A percentile compares a stretch with the other conserved stretches of the same genome.
phyloP scores from a whole-genome alignment of 2,329 filamentous ascomycete species.

The Cryphonectria nitschkei region DNA sequence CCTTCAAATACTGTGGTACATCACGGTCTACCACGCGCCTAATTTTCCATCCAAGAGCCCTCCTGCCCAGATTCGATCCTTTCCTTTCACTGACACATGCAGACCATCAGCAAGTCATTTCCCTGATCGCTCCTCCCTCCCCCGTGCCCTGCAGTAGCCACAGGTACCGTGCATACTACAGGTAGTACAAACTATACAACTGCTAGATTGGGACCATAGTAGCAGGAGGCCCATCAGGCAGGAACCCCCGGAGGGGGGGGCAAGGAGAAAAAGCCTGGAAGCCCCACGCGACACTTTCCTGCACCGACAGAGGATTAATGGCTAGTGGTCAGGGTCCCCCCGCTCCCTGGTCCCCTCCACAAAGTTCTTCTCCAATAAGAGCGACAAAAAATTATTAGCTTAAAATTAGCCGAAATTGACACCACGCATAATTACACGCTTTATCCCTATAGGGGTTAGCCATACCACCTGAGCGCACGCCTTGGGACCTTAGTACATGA shows the following conservation, averaged over 20 bases:
- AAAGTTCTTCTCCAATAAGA: conserved; percentile 2
- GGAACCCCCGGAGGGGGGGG: background rate
- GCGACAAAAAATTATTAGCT: conserved; percentile 16
- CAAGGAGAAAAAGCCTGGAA: background rate
- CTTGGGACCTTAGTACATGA: background rate
- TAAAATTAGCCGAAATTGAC: conserved; percentile 28
- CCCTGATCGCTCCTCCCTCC: background rate
- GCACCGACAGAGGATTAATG: background rate
- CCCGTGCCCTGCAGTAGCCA: background rate
- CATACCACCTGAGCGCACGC: background rate
- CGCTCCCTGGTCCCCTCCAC: background rate
- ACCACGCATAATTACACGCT: conserved; percentile 17
- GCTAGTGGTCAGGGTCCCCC: background rate
- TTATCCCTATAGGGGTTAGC: background rate
- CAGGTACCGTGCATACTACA: background rate
- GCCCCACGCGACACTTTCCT: background rate
- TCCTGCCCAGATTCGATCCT: background rate
- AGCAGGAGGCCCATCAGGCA: background rate
- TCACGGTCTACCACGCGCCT: background rate
- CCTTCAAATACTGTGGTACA: conserved; percentile 25
- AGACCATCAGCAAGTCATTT: background rate
- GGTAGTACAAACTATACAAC: background rate
- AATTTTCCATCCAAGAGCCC: background rate
- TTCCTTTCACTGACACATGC: background rate
- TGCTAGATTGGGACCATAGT: background rate